These are phyloP conservation scores for Acacia confusa DNA, from an alignment of 306 rosid genomes.

Conservation along the genomic window DNA sequence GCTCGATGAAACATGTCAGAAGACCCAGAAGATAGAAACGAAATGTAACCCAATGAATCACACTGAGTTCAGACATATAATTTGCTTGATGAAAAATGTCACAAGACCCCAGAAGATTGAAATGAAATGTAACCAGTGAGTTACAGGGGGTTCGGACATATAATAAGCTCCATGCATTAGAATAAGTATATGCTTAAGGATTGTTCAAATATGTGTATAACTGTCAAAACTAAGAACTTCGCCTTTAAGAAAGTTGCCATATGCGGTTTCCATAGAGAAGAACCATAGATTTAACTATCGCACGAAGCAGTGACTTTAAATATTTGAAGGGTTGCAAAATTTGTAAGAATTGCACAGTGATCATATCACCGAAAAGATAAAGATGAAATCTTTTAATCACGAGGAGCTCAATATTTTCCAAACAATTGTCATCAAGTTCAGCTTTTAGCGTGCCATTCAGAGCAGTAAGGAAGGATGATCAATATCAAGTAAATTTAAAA, in stretches of 20 bases:
- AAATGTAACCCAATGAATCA: too few relatives aligned
- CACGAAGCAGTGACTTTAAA: background rate
- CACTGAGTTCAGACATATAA: background rate
- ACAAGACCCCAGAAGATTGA: background rate
- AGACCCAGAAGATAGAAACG: too few relatives aligned
- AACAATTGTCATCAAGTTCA: constrained; percentile 1
- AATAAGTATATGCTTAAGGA: background rate
- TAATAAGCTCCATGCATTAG: background rate
- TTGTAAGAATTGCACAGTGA: background rate
- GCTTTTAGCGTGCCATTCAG: background rate
- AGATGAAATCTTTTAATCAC: constrained; percentile 19
- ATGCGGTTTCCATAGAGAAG: background rate
- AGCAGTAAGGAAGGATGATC: background rate
- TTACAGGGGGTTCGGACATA: background rate
- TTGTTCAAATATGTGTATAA: background rate
- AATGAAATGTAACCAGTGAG: background rate
- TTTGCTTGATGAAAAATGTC: background rate
- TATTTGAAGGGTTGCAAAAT: background rate
- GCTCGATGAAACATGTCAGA: too few relatives aligned
- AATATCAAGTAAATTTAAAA: background rate
- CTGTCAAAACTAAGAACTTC: background rate
- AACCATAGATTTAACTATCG: background rate
- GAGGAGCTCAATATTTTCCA: constrained; percentile 23
- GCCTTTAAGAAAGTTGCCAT: constrained; percentile 1
- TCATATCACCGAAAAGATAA: constrained; percentile 8